Conservation (phyloP, 2,329 filamentous ascomycete species). For the Zymoseptoria tritici region DNA sequence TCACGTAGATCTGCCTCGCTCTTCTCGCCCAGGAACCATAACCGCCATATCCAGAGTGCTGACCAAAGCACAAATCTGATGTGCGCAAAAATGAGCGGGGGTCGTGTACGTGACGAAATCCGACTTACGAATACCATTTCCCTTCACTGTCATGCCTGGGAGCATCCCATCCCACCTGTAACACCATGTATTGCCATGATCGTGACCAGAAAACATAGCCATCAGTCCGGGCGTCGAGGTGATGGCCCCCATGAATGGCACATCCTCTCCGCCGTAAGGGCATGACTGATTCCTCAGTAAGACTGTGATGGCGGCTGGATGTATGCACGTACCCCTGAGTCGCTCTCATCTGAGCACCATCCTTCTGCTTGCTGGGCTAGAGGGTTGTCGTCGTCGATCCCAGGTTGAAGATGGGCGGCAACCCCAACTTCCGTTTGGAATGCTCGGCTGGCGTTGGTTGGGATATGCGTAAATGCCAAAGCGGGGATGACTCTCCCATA, state of each 20-base stretch:
- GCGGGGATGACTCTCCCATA: slow-evolving; percentile 36
- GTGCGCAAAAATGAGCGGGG: background rate
- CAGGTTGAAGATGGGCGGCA: slow-evolving; percentile 37
- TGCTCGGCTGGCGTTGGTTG: slow-evolving; percentile 35
- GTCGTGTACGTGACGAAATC: background rate
- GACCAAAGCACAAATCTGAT: slow-evolving; percentile 26
- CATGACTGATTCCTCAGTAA: slow-evolving; percentile 6
- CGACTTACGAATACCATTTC: slow-evolving; percentile 23
- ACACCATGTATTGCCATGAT: slow-evolving; percentile 40
- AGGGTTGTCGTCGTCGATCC: slow-evolving; percentile 39
- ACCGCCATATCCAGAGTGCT: slow-evolving; percentile 24
- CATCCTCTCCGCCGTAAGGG: slow-evolving; percentile 44
- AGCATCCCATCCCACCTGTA: slow-evolving; percentile 25
- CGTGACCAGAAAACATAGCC: slow-evolving; percentile 57
- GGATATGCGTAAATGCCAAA: slow-evolving; percentile 51
- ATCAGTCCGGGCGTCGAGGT: slow-evolving; percentile 48
- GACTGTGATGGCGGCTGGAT: background rate
- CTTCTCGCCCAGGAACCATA: slow-evolving; percentile 30
- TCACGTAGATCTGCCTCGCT: slow-evolving; percentile 23
- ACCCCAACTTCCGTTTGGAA: slow-evolving; percentile 38
- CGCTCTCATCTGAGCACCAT: slow-evolving; percentile 30
- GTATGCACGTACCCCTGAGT: slow-evolving; percentile 20
- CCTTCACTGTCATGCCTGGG: slow-evolving; percentile 22
- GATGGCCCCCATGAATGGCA: slow-evolving; percentile 57
- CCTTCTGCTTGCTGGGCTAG: slow-evolving; percentile 37